Evolutionary conservation across 2,329 filamentous ascomycete genomes (phyloP).

Genomic region (Colletotrichum sp.): DNA sequence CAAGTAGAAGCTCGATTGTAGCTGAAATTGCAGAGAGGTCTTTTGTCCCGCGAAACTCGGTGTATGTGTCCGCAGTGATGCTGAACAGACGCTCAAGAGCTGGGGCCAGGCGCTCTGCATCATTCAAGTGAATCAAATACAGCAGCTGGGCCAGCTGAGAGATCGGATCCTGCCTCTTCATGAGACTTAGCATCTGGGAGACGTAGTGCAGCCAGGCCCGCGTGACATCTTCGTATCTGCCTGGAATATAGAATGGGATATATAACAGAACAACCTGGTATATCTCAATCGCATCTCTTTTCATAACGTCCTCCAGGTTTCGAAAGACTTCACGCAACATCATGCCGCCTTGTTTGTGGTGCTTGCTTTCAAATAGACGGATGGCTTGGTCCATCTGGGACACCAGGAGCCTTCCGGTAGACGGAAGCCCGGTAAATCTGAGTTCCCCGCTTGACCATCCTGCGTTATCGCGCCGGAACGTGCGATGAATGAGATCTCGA

Average conservation of each 20-base stretch:
- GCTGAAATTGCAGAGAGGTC: accelerated
- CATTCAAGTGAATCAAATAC: not conserved
- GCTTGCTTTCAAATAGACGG: not conserved
- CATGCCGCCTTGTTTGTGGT: not conserved
- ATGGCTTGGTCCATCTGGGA: not conserved
- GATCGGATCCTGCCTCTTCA: not conserved
- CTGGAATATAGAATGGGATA: not conserved
- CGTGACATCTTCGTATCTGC: not conserved
- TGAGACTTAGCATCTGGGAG: not conserved
- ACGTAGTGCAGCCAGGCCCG: not conserved
- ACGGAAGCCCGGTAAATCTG: not conserved
- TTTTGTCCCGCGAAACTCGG: accelerated
- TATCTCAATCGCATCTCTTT: not conserved
- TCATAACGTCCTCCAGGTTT: not conserved
- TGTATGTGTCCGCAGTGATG: not conserved
- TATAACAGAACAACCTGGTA: not conserved
- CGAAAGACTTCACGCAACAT: not conserved
- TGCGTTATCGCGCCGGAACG: not conserved
- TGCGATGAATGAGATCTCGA: not conserved
- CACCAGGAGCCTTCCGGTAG: not conserved
- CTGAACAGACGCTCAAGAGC: not conserved
- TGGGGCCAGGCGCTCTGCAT: accelerated
- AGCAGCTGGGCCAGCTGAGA: not conserved
- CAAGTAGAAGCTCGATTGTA: accelerated
- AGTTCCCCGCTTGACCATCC: accelerated